Conservation (phyloP, 805 yeast genomes). For the Wickerhamomyces ciferrii region DNA sequence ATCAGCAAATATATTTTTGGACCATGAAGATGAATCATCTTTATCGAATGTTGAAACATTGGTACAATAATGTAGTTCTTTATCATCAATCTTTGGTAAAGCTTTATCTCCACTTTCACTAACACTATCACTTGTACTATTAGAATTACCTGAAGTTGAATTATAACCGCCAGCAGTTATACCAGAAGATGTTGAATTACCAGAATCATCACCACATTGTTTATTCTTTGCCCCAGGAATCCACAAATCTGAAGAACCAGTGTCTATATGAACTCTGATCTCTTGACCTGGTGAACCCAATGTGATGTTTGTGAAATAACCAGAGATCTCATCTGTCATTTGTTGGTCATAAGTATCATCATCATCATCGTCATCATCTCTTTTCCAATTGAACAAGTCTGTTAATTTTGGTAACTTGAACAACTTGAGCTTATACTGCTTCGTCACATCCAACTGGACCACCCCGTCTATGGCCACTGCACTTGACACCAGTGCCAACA, state of each 20-base stretch:
- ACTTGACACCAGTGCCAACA: neutral
- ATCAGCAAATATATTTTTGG: no score
- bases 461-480: neutral
- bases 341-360: neutral
- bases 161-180: neutral
- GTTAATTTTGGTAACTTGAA: neutral
- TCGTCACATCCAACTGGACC: neutral
- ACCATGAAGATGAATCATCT: neutral
- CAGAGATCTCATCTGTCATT: constrained; percentile 10
- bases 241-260: constrained; percentile 29
- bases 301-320: constrained; percentile 21
- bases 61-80: neutral
- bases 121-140: neutral
- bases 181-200: neutral
- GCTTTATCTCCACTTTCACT: no score
- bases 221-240: constrained; percentile 12
- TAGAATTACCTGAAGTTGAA: no score
- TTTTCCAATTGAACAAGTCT: neutral
- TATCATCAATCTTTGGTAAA: neutral
- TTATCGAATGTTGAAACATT: neutral
- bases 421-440: neutral
- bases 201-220: neutral
- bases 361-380: neutral
- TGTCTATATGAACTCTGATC: constrained; percentile 21
- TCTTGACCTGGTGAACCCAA: constrained; percentile 22